phyloP scores from a whole-genome alignment of 257 asterid genomes.

The Solanum habrochaites region DNA sequence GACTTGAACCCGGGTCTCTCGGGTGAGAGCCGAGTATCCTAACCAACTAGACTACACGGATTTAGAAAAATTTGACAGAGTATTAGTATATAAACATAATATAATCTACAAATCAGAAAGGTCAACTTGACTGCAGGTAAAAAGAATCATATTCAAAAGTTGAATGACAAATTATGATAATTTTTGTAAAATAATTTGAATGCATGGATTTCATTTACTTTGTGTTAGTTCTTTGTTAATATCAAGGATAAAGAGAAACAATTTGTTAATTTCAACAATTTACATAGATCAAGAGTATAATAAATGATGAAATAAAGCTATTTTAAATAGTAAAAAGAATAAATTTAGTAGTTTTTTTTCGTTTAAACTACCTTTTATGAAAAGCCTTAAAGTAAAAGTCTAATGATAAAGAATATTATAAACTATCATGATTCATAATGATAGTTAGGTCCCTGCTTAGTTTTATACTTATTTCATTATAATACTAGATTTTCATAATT shows the following conservation, averaged over 20 bases:
- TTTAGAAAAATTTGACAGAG: rapidly evolving
- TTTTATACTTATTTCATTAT: neutral
- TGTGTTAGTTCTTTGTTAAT: neutral
- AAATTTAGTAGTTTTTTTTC: neutral
- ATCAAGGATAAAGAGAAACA: neutral
- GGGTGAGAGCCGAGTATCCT: constrained; percentile 99
- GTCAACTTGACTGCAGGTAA: neutral
- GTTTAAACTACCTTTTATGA: neutral
- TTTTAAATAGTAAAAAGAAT: neutral
- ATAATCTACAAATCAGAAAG: no score
- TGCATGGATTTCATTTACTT: neutral
- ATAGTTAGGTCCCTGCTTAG: neutral
- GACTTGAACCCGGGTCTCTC: constrained; percentile 91
- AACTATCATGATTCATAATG: neutral
- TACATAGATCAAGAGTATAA: neutral
- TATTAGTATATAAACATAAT: neutral
- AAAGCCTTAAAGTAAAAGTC: neutral
- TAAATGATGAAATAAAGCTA: neutral
- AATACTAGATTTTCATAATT: neutral
- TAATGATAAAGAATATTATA: neutral
- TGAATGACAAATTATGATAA: neutral
- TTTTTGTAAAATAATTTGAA: neutral
- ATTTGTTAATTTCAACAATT: neutral
- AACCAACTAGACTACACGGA: constrained; percentile 98
- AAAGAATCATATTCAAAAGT: neutral